phyloP scores from a whole-genome alignment of 306 rosid species.

The Echinosophora koreensis region DNA sequence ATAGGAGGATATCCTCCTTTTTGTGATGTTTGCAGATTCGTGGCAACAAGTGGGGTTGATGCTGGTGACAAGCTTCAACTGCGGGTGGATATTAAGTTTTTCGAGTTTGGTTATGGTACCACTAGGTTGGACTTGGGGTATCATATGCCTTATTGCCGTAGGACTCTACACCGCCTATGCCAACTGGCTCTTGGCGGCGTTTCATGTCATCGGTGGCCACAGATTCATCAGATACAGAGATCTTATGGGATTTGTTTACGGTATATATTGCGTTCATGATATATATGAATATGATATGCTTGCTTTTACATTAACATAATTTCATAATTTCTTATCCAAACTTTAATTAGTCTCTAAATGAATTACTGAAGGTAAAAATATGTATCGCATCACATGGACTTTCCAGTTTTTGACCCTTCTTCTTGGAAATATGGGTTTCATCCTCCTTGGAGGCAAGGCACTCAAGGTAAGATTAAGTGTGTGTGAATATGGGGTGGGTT shows the following conservation, averaged over 20 bases:
- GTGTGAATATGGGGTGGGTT: neutral
- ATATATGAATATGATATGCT: neutral
- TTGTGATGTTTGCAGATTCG: conserved; percentile 53
- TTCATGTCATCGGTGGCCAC: conserved; percentile 63
- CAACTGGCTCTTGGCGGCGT: conserved; percentile 69
- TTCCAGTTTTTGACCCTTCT: conserved; percentile 60
- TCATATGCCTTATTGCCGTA: conserved; percentile 53
- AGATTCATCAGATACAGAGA: conserved; percentile 81
- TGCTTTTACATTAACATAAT: neutral
- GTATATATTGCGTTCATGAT: conserved; percentile 26
- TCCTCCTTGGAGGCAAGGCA: conserved; percentile 69
- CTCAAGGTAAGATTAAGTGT: conserved; percentile 50
- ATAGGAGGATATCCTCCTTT: neutral
- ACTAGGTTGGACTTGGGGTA: conserved; percentile 74
- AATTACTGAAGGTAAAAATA: conserved; percentile 47
- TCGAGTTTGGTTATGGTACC: conserved; percentile 64
- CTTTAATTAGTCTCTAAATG: neutral
- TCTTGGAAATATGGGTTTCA: conserved; percentile 70
- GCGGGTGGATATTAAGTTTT: conserved; percentile 66
- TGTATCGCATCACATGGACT: conserved; percentile 64
- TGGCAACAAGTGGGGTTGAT: conserved; percentile 79
- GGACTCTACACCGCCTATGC: conserved; percentile 71
- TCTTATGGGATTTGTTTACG: conserved; percentile 63
- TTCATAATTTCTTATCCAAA: neutral
- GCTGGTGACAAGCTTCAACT: conserved; percentile 60